Evolutionary conservation across 768 basidiomycete species (phyloP), one percentile per base, ranked within the genome.

Genomic region (Glaciozyma antarctica): DNA sequence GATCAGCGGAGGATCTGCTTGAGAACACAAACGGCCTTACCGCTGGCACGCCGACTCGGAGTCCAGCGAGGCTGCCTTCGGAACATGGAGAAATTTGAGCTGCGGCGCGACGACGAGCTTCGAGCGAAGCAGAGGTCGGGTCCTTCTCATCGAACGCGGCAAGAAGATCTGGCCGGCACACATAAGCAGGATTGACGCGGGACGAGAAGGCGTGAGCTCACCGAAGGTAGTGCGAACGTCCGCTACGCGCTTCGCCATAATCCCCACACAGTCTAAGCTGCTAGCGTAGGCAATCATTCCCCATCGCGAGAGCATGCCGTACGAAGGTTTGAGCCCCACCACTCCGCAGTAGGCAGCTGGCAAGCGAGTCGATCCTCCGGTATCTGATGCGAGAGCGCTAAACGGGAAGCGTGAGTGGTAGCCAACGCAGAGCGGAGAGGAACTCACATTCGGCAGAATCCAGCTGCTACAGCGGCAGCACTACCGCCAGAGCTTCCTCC

Each of bases 401-500:
- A 60, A 65, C 38, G 38, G 38, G 38, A 41, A 6, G 12, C 53
- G 64, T 43, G 63, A 43, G 48, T 56, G 54, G 17, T 28, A 34
- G 32, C 38, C 53, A 55, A 9, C 16, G 53, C 16, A 41, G 61
- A 19, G 62, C 55, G 43, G 24, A 28, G 22, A 32, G 22, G 2
- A 57, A 13, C 90, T 77, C 71, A 94, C 93, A 84, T 87, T 73
- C 85, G 81, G 73, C 88, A 91, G 79, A 91, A 80, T 0, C 85
- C 85, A 4, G 86, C 84, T 0, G 88, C 88, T 0, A 97, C 93
- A 7, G 92, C 90, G 1, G 91, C 93, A 0, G 93, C 93, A 73
- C 89, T 91, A 57, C 95, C 94, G 2, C 95, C 93, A 0, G 90
- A 94, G 71, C 90, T 93, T 0, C 94, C 94, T 3, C 94, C 94